Base-by-base conservation (phyloP, 139 green algal genomes). In the Auxenochlorella pyrenoidosa region DNA sequence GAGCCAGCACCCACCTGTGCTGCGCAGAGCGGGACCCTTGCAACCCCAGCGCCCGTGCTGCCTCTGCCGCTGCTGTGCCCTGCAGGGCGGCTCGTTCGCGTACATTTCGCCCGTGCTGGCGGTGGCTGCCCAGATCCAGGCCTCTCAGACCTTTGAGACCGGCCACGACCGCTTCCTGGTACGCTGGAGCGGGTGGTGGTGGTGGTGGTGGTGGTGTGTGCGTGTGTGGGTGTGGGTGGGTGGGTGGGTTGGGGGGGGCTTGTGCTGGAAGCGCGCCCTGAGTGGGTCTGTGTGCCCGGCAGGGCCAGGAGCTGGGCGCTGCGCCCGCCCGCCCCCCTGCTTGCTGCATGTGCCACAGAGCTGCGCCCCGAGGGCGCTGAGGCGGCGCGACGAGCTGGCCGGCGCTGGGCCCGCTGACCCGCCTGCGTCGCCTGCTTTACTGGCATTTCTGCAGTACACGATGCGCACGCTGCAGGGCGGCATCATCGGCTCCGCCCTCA, bases 401-500 rank as follows among this genome's bases (percentile, higher is more conserved):
- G n/a, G n/a, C n/a, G n/a, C n/a, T n/a, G n/a, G n/a, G n/a, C n/a
- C n/a, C n/a, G n/a, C n/a, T n/a, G n/a, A n/a, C n/a, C n/a, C n/a
- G n/a, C n/a, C n/a, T n/a, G n/a, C n/a, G n/a, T n/a, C n/a, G n/a
- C n/a, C n/a, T n/a, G n/a, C n/a, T n/a, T n/a, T n/a, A n/a, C n/a
- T n/a, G n/a, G n/a, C n/a, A n/a, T n/a, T n/a, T n/a, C n/a, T n/a
- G 88, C 92, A 95, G 93, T 88, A 91, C 70, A 95, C 93, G 2
- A 95, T 95, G 92, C 87, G 88, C 19, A 90, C 91, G 86, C 78
- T 95, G 40, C 91, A 94, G 79, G 93, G 93, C 24, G 91, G 88
- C 86, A 93, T 96, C 79, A 91, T 93, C 36, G 85, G 81, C 34
- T 90, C 88, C 0, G 66, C 84, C 4, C 68, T 93, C 51, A 89